Percentiles rank a stretch among this genome's conserved stretches.
Conservation (phyloP, 2,329 filamentous ascomycete species). For the Claviceps sp. region DNA sequence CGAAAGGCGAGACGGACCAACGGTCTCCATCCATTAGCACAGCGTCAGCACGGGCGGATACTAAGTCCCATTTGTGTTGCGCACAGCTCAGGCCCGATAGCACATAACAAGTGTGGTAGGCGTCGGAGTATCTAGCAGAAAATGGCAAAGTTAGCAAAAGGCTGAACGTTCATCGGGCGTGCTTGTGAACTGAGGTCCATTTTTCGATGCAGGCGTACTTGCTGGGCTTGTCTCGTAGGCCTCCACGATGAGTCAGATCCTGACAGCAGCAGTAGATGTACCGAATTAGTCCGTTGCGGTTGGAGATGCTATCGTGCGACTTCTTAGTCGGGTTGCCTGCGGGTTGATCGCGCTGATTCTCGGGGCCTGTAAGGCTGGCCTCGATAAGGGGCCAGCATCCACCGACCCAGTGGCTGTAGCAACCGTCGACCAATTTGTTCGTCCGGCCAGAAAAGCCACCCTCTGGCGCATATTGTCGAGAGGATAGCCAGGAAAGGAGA, state of each 20-base stretch:
- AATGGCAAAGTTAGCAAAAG: constrained; percentile 1
- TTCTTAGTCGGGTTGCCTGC: constrained; percentile 16
- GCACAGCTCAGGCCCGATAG: constrained; percentile 73
- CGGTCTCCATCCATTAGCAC: constrained; percentile 23
- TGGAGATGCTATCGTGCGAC: constrained; percentile 48
- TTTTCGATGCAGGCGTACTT: constrained; percentile 42
- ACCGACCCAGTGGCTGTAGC: constrained; percentile 96
- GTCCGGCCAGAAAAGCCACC: constrained; percentile 88
- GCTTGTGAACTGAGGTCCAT: not conserved
- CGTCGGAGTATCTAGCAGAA: constrained; percentile 53
- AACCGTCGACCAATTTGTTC: constrained; percentile 96
- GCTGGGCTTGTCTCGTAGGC: constrained; percentile 84
- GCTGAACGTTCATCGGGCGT: too few species aligned
- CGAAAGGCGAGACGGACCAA: constrained; percentile 36
- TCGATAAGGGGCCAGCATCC: constrained; percentile 88
- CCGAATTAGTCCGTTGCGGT: constrained; percentile 68
- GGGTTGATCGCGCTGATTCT: constrained; percentile 16
- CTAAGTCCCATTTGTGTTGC: constrained; percentile 52
- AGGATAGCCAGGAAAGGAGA: constrained; percentile 77
- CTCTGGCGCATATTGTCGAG: constrained; percentile 80
- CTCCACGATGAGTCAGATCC: constrained; percentile 54
- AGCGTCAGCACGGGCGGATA: constrained; percentile 18
- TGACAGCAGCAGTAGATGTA: constrained; percentile 90
- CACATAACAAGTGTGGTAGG: constrained; percentile 89
- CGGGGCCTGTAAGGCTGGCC: constrained; percentile 52